Evolutionary conservation across 441 rosid species (phyloP).

Genomic region (Gossypium armourianum): DNA sequence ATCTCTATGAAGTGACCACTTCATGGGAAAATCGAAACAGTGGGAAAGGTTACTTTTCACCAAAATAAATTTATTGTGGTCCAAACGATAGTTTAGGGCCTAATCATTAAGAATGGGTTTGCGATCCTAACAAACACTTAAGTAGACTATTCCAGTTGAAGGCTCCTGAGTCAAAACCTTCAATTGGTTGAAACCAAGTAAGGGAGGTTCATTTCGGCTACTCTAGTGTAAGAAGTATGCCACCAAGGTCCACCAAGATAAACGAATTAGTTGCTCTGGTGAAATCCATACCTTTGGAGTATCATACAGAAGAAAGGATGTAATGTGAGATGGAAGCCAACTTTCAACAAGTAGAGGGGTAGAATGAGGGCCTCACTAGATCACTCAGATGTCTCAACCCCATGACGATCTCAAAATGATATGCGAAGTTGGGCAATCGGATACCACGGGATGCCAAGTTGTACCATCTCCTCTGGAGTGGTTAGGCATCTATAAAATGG

Average conservation of each 20-base stretch:
- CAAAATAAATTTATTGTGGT: not conserved
- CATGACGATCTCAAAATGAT: too few relatives aligned
- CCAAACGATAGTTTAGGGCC: not conserved
- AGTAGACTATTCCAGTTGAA: not conserved
- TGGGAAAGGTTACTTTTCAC: not conserved
- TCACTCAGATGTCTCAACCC: too few relatives aligned
- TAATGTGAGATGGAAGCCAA: too few relatives aligned
- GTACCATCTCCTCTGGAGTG: not conserved
- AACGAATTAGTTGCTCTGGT: too few relatives aligned
- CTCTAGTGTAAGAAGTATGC: not conserved
- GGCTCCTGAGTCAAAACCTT: not conserved
- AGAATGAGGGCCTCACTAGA: too few relatives aligned
- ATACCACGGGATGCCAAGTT: too few relatives aligned
- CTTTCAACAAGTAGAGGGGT: too few relatives aligned
- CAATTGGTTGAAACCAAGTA: not conserved
- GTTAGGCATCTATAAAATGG: not conserved
- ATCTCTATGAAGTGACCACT: not conserved
- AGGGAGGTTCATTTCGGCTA: not conserved
- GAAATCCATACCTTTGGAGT: too few relatives aligned
- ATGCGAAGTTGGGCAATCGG: too few relatives aligned
- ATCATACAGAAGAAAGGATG: too few relatives aligned
- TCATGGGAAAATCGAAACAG: not conserved
- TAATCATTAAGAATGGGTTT: not conserved
- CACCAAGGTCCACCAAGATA: too few relatives aligned
- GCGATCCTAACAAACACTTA: not conserved